These are phyloP conservation scores for Calycina marina DNA, from an alignment of 2,329 filamentous ascomycete species.

Conservation along the genomic window DNA sequence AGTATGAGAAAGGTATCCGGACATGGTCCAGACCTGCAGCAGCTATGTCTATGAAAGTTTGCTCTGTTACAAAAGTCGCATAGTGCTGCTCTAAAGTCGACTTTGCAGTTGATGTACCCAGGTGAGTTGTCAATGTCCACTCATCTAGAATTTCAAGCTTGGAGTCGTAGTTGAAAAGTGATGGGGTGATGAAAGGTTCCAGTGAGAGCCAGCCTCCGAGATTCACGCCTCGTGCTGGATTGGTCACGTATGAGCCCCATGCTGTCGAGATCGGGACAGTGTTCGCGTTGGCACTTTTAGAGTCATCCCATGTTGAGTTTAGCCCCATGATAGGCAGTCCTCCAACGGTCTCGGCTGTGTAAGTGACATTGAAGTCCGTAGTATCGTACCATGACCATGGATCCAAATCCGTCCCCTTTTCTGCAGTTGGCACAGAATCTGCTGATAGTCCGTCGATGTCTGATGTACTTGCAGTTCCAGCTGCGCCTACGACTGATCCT, in stretches of 20 bases:
- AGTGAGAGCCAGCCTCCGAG: conserved; percentile 87
- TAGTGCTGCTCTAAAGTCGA: conserved; percentile 79
- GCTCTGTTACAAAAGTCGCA: conserved; percentile 70
- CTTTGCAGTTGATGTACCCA: conserved; percentile 51
- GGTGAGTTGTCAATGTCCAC: conserved; percentile 58
- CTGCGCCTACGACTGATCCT: conserved; percentile 7
- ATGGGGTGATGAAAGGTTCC: conserved; percentile 92
- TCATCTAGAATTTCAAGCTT: conserved; percentile 63
- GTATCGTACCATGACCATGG: conserved; percentile 89
- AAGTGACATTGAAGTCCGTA: conserved; percentile 83
- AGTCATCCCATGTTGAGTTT: conserved; percentile 75
- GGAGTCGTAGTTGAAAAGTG: conserved; percentile 58
- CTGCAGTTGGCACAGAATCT: conserved; percentile 37
- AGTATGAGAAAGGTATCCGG: conserved; percentile 91
- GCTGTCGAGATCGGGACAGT: conserved; percentile 62
- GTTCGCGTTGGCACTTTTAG: conserved; percentile 58
- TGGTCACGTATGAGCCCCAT: conserved; percentile 64
- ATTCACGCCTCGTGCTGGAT: conserved; percentile 79
- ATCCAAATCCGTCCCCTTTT: conserved; percentile 65
- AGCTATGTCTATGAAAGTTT: conserved; percentile 71
- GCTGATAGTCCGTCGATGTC: conserved; percentile 38
- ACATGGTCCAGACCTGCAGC: conserved; percentile 89
- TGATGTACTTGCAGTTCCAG: conserved; percentile 23
- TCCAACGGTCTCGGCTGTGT: conserved; percentile 72
- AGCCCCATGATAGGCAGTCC: conserved; percentile 86